phyloP scores from a whole-genome alignment of 345 rosid species.

The Leavenworthia alabamica region DNA sequence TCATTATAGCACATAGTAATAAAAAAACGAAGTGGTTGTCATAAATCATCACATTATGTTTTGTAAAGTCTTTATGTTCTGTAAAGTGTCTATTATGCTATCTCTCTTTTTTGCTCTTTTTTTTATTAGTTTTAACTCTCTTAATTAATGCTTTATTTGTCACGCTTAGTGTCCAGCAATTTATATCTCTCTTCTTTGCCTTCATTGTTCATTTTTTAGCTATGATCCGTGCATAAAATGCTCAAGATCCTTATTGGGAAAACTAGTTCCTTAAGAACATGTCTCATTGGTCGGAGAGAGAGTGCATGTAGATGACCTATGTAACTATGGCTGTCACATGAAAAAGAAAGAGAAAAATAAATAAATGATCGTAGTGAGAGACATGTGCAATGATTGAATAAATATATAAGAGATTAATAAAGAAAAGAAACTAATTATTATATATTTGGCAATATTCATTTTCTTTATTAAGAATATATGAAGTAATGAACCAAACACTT shows the following conservation, averaged over 20 bases:
- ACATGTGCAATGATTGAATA: constrained; percentile 29
- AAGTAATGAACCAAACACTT: too few relatives aligned
- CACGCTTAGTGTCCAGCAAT: constrained; percentile 26
- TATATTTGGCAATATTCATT: too few relatives aligned
- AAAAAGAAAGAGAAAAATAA: background rate
- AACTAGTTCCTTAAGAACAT: constrained; percentile 40
- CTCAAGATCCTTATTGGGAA: constrained; percentile 30
- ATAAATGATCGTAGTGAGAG: too few relatives aligned
- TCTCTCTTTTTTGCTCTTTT: constrained; percentile 10
- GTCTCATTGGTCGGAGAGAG: constrained; percentile 37
- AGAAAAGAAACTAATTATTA: too few relatives aligned
- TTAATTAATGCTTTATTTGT: constrained; percentile 24
- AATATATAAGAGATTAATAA: too few relatives aligned
- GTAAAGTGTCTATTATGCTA: constrained; percentile 29
- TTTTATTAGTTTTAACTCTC: background rate
- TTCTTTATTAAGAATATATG: too few relatives aligned
- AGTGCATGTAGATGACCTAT: constrained; percentile 12
- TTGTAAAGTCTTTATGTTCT: constrained; percentile 28
- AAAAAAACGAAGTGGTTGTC: constrained; percentile 26
- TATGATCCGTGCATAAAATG: constrained; percentile 33
- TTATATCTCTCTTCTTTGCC: background rate
- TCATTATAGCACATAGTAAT: constrained; percentile 17
- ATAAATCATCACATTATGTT: constrained; percentile 28
- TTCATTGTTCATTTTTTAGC: constrained; percentile 42
- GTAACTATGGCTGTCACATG: constrained; percentile 18